phyloP scores from a whole-genome alignment of 176 grass and related monocot species.

The Chloris gayana region DNA sequence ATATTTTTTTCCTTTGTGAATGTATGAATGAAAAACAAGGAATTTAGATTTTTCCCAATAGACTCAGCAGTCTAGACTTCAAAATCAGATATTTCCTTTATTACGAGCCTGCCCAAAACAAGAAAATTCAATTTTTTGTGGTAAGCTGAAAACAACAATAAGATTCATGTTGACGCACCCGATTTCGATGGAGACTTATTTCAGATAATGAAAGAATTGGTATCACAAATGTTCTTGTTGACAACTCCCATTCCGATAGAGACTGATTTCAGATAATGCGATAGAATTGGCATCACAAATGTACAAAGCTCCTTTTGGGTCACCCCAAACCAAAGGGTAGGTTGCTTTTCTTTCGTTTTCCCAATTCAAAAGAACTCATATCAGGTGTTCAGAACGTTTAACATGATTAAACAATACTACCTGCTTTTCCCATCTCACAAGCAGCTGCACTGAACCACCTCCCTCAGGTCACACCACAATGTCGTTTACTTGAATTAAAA shows the following conservation, averaged over 20 bases:
- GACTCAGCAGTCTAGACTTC: not conserved
- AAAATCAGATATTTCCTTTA: not conserved
- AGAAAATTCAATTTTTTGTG: not conserved
- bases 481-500: not conserved
- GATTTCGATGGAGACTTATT: not conserved
- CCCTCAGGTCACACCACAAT: not conserved
- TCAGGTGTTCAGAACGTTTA: not conserved
- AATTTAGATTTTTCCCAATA: not conserved
- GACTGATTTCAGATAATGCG: conserved; percentile 2
- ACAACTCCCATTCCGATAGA: too few relatives aligned
- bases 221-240: not conserved
- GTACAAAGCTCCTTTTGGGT: not conserved
- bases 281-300: not conserved
- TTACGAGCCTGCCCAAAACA: not conserved
- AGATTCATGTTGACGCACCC: not conserved
- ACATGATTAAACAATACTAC: not conserved
- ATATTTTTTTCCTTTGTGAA: not conserved
- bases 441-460: not conserved
- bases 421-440: not conserved
- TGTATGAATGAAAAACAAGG: not conserved
- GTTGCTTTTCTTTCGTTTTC: not conserved
- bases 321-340: not conserved
- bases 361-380: not conserved
- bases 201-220: conserved; percentile 5
- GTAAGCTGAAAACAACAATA: not conserved